These are phyloP conservation scores for Asterophora lycoperdoides DNA, from an alignment of 768 basidiomycete genomes.

Conservation along the genomic window DNA sequence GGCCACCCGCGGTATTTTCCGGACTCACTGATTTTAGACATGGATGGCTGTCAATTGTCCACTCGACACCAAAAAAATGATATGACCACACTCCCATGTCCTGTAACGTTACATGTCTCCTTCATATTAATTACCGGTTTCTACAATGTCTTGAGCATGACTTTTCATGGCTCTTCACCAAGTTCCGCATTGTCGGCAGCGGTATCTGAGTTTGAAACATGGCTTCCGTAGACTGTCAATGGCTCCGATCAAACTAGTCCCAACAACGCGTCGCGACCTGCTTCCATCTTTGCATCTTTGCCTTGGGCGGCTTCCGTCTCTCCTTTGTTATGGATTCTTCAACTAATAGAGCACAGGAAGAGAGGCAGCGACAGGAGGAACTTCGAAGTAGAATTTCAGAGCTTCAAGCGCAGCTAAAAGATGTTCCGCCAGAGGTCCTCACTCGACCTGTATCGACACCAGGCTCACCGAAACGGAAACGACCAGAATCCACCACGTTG, in stretches of 20 bases:
- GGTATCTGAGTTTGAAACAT: constrained; percentile 32
- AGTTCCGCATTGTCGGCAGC: background rate
- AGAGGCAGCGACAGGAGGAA: constrained; percentile 41
- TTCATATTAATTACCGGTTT: background rate
- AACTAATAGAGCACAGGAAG: constrained; percentile 34
- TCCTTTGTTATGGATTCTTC: constrained; percentile 50
- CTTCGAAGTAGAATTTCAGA: constrained; percentile 51
- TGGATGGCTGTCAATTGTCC: constrained; percentile 5
- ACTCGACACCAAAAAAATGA: background rate
- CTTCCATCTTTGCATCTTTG: too few species aligned
- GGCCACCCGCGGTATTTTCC: constrained; percentile 29
- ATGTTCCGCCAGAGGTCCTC: constrained; percentile 25
- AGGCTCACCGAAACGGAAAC: constrained; percentile 47
- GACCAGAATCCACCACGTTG: constrained; percentile 33
- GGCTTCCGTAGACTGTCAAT: constrained; percentile 14
- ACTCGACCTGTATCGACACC: constrained; percentile 17
- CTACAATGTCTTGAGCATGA: constrained; percentile 2
- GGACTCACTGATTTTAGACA: constrained; percentile 26
- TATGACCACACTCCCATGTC: constrained; percentile 1
- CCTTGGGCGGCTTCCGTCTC: background rate
- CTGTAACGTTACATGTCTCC: background rate
- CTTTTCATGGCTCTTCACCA: constrained; percentile 12
- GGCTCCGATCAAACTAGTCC: constrained; percentile 2
- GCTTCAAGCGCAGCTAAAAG: constrained; percentile 51
- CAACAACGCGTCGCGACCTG: constrained; percentile 24